Base-by-base conservation (phyloP, 2,329 filamentous ascomycete genomes). In the Colletotrichum shisoi region DNA sequence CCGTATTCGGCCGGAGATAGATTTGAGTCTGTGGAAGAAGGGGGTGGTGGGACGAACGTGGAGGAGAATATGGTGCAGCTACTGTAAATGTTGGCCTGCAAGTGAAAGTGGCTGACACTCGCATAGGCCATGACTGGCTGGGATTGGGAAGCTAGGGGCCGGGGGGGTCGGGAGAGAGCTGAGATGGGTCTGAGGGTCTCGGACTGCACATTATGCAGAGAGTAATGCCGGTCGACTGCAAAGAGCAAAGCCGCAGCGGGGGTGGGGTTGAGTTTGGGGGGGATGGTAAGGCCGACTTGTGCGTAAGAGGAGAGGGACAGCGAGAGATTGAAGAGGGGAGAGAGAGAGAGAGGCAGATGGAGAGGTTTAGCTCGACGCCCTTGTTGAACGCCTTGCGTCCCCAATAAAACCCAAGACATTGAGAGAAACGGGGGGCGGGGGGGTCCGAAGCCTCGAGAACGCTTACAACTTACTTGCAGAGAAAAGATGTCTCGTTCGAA, bases 311-410 rank as follows among this genome's bases (percentile, higher is more conserved):
- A 15, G 11, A 15, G 11, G 1, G 39, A 15, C 11, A 31, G 27
- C 6, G 27, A 31, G 27, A 31, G 27, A 31, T 2, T 8, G 7
- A 31, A 8, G 7, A 8, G 7, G 15, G 39, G 34, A 39, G 39
- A 44, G 58, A 57, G 40, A 39, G 45, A 48, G 45, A 48, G 45
- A 49, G 12, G 9, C 4, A 17, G 46, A 31, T 27, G 21, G 12
- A 13, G 15, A 40, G 44, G 48, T 49, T 58, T 59, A 48, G 61
- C 61, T 59, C 24, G 37, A 37, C 61, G 60, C 54, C 61, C 53
- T 64, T 67, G 64, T 67, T 67, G 64, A 67, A 67, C 64, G 64
- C 64, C 64, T 67, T 54, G 48, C 61, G 37, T 67, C 64, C 64
- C 64, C 64, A 64, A 64, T 51, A 49, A 59, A 67, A 67, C n/a